phyloP scores from a whole-genome alignment of 176 grass and related monocot species.

The Triticum monococcum region DNA sequence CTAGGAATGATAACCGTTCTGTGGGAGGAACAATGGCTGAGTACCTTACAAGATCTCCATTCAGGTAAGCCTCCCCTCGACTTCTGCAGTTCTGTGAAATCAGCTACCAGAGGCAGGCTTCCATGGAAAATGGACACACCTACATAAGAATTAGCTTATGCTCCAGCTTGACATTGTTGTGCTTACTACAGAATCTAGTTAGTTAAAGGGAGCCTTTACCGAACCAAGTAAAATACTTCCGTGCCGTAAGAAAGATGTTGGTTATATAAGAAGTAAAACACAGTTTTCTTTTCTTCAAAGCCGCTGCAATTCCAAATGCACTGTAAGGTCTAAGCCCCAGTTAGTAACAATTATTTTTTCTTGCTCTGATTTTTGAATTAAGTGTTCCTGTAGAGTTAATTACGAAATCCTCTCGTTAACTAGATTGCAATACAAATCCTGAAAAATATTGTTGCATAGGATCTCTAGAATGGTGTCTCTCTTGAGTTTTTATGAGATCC shows the following conservation, averaged over 20 bases:
- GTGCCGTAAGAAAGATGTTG: neutral
- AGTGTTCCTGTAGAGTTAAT: constrained; percentile 6
- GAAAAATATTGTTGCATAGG: constrained; percentile 26
- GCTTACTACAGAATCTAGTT: constrained; percentile 4
- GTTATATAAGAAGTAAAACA: constrained; percentile 22
- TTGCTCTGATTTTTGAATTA: neutral
- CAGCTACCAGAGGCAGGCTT: constrained; percentile 8
- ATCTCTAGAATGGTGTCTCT: constrained; percentile 16
- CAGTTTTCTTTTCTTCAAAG: neutral
- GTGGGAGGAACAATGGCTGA: constrained; percentile 99
- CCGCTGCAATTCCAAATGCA: neutral
- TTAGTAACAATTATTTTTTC: neutral
- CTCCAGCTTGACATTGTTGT: constrained; percentile 7
- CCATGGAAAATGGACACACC: constrained; percentile 20
- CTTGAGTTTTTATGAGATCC: neutral
- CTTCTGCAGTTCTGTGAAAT: neutral
- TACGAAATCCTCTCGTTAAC: constrained; percentile 6
- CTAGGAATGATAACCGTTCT: constrained; percentile 94
- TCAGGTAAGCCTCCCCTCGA: constrained; percentile 57
- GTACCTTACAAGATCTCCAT: constrained; percentile 99
- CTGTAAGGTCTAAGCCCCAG: neutral
- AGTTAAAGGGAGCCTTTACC: neutral
- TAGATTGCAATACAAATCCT: constrained; percentile 27
- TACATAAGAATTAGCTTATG: constrained; percentile 1
- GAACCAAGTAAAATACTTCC: constrained; percentile 11